phyloP scores from a whole-genome alignment of 768 basidiomycete species.

The Agrocybe pediades region DNA sequence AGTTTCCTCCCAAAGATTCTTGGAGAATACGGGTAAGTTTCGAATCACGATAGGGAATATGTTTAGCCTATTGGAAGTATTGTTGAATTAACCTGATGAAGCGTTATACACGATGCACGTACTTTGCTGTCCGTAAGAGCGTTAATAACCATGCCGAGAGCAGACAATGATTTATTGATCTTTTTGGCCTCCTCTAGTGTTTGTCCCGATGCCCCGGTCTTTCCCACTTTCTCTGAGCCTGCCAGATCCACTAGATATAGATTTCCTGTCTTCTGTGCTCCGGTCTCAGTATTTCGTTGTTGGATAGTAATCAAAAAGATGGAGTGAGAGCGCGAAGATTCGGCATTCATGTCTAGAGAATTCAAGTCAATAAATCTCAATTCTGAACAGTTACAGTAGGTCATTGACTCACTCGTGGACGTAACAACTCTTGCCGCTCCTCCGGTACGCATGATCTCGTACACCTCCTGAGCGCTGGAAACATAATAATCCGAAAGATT shows the following conservation, averaged over 20 bases:
- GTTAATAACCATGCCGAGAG: slow-evolving; percentile 99
- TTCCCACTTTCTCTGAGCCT: slow-evolving; percentile 98
- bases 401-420: slow-evolving; percentile 80
- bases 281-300: slow-evolving; percentile 94
- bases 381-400: too few species aligned
- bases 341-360: slow-evolving; percentile 94
- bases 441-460: slow-evolving; percentile 98
- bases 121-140: slow-evolving; percentile 96
- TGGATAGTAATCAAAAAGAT: slow-evolving; percentile 98
- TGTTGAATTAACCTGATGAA: background rate
- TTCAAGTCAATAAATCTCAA: slow-evolving; percentile 5
- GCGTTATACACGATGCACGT: slow-evolving; percentile 1
- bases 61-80: slow-evolving; percentile 67
- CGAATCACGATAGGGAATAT: slow-evolving; percentile 98
- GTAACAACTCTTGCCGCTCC: slow-evolving; percentile 89
- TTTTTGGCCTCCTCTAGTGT: slow-evolving; percentile 99
- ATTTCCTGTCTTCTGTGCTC: slow-evolving; percentile 95
- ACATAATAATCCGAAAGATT: slow-evolving; percentile 98
- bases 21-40: slow-evolving; percentile 98
- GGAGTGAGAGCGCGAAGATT: slow-evolving; percentile 97
- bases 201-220: slow-evolving; percentile 98
- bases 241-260: slow-evolving; percentile 97
- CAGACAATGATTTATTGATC: slow-evolving; percentile 98
- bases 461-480: slow-evolving; percentile 91
- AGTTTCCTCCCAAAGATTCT: slow-evolving; percentile 97